A percentile compares a stretch with the other conserved stretches of the same genome.
Evolutionary conservation across 2,329 filamentous ascomycete species (phyloP).

Genomic region (Botrytis fragariae): DNA sequence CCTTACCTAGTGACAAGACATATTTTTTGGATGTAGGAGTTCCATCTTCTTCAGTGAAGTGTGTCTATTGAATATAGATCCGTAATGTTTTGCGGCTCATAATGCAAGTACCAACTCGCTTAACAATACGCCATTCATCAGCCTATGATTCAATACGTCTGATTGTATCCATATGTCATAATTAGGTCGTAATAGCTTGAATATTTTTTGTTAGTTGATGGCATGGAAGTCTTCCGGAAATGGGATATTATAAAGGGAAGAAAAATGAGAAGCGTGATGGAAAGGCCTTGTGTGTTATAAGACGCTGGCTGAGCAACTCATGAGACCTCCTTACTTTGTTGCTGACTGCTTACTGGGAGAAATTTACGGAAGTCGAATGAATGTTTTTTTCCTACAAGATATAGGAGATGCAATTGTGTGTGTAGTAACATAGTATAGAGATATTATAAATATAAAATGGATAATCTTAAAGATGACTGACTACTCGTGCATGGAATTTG

Average conservation of each 20-base stretch:
- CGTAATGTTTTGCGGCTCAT: not conserved
- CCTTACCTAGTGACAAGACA: not conserved
- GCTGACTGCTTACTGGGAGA: too few species aligned
- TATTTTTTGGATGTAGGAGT: too few species aligned
- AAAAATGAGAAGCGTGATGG: not conserved
- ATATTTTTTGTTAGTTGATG: not conserved
- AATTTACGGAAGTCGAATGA: too few species aligned
- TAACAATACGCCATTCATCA: not conserved
- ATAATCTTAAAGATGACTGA: not conserved
- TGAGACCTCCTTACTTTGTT: not conserved
- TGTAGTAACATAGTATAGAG: not conserved
- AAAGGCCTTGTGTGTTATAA: not conserved
- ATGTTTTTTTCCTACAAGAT: not conserved
- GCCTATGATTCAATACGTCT: not conserved
- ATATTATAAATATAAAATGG: not conserved
- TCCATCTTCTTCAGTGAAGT: not conserved
- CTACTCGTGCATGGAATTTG: not conserved
- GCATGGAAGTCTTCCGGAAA: not conserved
- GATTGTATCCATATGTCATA: not conserved
- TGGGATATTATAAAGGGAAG: not conserved
- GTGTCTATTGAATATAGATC: not conserved
- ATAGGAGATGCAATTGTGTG: rapidly evolving
- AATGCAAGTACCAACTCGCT: not conserved
- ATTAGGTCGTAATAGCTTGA: not conserved
- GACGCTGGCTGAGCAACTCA: not conserved